Evolutionary conservation across 2,329 filamentous ascomycete species (phyloP).

Genomic region (Fusarium sp.): DNA sequence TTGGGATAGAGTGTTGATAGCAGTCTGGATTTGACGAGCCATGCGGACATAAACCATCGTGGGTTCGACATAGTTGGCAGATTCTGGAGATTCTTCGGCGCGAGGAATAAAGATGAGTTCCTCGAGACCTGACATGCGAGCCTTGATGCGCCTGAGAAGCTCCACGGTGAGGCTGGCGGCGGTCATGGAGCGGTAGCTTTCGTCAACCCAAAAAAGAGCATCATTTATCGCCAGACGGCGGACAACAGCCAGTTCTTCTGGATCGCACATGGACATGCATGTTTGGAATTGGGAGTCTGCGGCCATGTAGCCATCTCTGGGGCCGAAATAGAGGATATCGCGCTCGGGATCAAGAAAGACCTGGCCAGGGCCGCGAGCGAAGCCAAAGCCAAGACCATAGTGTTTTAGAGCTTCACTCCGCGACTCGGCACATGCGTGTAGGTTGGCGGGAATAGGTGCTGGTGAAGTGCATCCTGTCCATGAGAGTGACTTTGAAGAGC

Average conservation of each 20-base stretch:
- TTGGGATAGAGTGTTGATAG: conserved; percentile 52
- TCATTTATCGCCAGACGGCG: conserved; percentile 62
- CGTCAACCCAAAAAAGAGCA: conserved; percentile 57
- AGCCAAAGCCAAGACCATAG: conserved; percentile 59
- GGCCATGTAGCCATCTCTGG: conserved; percentile 60
- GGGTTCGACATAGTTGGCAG: conserved; percentile 49
- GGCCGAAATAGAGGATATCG: conserved; percentile 64
- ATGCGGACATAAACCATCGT: conserved; percentile 53
- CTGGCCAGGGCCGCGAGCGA: conserved; percentile 57
- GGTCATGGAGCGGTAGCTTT: conserved; percentile 55
- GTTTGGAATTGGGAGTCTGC: conserved; percentile 61
- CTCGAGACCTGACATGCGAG: conserved; percentile 56
- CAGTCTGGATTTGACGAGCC: conserved; percentile 54
- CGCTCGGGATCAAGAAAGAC: conserved; percentile 58
- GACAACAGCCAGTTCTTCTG: conserved; percentile 57
- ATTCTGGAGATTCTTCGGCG: conserved; percentile 54
- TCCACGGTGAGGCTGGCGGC: conserved; percentile 57
- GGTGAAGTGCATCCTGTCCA: conserved; percentile 57
- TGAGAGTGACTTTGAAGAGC: conserved; percentile 36
- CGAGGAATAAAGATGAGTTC: conserved; percentile 61
- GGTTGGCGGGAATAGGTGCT: conserved; percentile 58
- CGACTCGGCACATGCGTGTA: conserved; percentile 62
- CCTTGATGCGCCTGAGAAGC: conserved; percentile 55
- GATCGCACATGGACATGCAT: conserved; percentile 58
- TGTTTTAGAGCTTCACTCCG: conserved; percentile 59